Evolutionary conservation across 1,284 basidiomycete genomes (phyloP).

Genomic region (Cutaneotrichosporon sp.): DNA sequence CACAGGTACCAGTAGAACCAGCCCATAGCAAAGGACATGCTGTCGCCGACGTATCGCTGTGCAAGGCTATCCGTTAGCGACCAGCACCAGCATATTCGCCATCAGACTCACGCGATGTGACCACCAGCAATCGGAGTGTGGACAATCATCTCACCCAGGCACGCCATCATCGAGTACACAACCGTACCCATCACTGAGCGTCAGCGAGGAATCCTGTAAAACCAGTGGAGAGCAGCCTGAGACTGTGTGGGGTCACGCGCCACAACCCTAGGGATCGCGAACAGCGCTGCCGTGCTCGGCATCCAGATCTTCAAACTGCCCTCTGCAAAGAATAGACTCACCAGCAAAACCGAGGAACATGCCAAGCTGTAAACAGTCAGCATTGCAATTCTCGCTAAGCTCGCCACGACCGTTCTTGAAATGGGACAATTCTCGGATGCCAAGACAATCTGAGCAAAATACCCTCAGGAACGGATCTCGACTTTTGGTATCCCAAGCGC

Average conservation of each 20-base stretch:
- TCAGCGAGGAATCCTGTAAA: not conserved
- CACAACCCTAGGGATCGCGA: no score
- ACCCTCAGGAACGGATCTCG: not conserved
- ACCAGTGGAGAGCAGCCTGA: not conserved
- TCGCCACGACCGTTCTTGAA: not conserved
- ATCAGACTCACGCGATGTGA: conserved; percentile 62
- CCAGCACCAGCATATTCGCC: not conserved
- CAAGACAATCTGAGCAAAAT: no score
- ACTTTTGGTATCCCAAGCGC: not conserved
- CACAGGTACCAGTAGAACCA: conserved; percentile 83
- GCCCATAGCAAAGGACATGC: conserved; percentile 76
- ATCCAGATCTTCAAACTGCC: no score
- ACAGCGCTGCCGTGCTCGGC: no score
- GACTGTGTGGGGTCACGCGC: not conserved
- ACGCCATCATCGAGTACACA: conserved; percentile 52
- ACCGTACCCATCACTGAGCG: conserved; percentile 47
- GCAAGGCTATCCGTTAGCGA: conserved; percentile 59
- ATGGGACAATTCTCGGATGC: no score
- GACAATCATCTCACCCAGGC: conserved; percentile 56
- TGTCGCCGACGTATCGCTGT: conserved; percentile 57
- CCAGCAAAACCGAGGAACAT: conserved; percentile 22
- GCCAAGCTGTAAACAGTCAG: conserved; percentile 13
- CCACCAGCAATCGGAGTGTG: conserved; percentile 60
- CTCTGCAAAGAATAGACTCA: conserved; percentile 4
- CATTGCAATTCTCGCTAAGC: conserved; percentile 1